These are phyloP conservation scores for Rhodomyrtus tomentosa DNA, from an alignment of 345 rosid genomes.

Conservation along the genomic window DNA sequence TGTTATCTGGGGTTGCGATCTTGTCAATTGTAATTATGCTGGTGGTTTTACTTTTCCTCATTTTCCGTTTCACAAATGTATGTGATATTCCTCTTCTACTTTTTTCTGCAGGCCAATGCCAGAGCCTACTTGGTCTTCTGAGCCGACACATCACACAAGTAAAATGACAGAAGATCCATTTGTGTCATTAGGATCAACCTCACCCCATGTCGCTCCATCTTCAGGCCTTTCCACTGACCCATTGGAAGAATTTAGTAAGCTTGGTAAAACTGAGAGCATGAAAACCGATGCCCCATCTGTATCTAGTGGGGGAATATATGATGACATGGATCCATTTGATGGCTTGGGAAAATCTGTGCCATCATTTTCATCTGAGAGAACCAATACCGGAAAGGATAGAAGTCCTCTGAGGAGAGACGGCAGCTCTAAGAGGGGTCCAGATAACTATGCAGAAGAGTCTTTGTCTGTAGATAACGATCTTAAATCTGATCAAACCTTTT, in stretches of 20 bases:
- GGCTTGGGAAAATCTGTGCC: slow-evolving; percentile 49
- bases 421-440: slow-evolving; percentile 23
- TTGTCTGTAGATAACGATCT: slow-evolving; percentile 26
- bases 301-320: slow-evolving; percentile 23
- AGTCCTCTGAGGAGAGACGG: slow-evolving; percentile 32
- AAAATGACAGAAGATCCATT: slow-evolving; percentile 8
- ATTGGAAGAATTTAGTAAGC: slow-evolving; percentile 6
- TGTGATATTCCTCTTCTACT: background rate
- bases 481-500: slow-evolving; percentile 32
- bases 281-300: slow-evolving; percentile 3
- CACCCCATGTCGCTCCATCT: slow-evolving; percentile 4
- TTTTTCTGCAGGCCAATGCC: slow-evolving; percentile 6
- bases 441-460: slow-evolving; percentile 21
- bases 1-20: background rate
- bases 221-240: slow-evolving; percentile 7
- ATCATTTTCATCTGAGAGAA: slow-evolving; percentile 25
- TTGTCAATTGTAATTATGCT: background rate
- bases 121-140: slow-evolving; percentile 6
- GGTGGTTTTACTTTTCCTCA: background rate
- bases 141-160: background rate
- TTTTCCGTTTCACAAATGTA: background rate
- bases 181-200: slow-evolving; percentile 5
- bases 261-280: slow-evolving; percentile 4
- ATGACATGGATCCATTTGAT: slow-evolving; percentile 57
- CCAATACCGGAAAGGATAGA: slow-evolving; percentile 34